Percentiles rank a stretch among this genome's conserved stretches.
Evolutionary conservation across 805 yeast genomes (phyloP).

Genomic region (Kluyveromyces aestuarii): DNA sequence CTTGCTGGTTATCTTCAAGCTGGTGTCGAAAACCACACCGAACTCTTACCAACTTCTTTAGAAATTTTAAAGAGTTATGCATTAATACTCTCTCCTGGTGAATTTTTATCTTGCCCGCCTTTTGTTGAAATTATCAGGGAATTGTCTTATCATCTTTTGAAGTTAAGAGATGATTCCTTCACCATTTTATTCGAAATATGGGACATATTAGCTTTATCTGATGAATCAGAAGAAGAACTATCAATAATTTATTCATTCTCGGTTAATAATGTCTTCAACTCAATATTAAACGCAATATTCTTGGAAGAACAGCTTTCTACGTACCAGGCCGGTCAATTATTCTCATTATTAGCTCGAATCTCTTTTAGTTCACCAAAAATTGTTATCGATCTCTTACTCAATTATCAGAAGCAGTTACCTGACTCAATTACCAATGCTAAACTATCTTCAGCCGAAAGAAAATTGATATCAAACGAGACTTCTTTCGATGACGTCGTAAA

Average conservation of each 20-base stretch:
- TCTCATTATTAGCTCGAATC: conserved; percentile 30
- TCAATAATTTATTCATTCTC: conserved; percentile 18
- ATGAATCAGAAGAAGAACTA: conserved; percentile 18
- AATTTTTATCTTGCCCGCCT: conserved; percentile 21
- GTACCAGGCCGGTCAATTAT: conserved; percentile 27
- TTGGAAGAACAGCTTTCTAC: conserved; percentile 23
- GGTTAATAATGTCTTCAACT: conserved; percentile 17
- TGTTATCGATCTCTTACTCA: conserved; percentile 23
- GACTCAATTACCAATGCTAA: conserved; percentile 12
- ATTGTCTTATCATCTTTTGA: conserved; percentile 44
- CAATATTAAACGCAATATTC: conserved; percentile 24
- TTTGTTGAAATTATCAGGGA: conserved; percentile 34
- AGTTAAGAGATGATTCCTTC: conserved; percentile 64
- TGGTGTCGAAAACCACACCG: conserved; percentile 64
- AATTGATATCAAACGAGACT: conserved; percentile 18
- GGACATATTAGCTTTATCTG: conserved; percentile 23
- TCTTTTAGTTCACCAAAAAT: conserved; percentile 28
- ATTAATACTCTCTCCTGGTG: conserved; percentile 36
- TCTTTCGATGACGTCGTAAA: conserved; percentile 18
- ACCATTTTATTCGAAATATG: conserved; percentile 35
- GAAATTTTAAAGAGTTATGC: conserved; percentile 57
- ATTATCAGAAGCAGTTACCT: conserved; percentile 18
- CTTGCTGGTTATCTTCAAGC: conserved; percentile 44
- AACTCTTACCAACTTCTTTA: conserved; percentile 55
- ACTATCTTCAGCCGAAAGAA: conserved; percentile 15